Conservation (phyloP, 768 basidiomycete species). For the Psilocybe sp. region DNA sequence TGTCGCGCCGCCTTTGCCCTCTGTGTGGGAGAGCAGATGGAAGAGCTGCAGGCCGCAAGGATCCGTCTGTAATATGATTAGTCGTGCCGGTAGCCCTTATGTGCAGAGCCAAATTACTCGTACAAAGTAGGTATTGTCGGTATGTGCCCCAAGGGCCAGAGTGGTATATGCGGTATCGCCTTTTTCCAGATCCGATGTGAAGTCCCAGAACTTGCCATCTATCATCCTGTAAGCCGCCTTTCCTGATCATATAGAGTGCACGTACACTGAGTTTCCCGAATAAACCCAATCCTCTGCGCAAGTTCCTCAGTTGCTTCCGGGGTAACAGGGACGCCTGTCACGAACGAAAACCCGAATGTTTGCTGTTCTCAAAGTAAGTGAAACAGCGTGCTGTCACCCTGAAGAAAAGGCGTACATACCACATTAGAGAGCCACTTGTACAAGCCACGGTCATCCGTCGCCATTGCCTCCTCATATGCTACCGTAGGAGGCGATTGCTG, state of each 20-base stretch:
- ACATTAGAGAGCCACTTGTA: slow-evolving; percentile 81
- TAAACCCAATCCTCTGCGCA: slow-evolving; percentile 74
- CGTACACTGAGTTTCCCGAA: slow-evolving; percentile 74
- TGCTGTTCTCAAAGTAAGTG: slow-evolving; percentile 45
- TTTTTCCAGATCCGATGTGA: slow-evolving; percentile 85
- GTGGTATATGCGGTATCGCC: slow-evolving; percentile 96
- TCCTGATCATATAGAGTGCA: not conserved
- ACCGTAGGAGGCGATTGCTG: slow-evolving; percentile 72
- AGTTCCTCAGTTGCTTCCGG: slow-evolving; percentile 84
- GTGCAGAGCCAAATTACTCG: slow-evolving; percentile 16
- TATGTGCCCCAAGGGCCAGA: slow-evolving; percentile 82
- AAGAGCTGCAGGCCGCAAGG: slow-evolving; percentile 96
- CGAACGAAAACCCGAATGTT: slow-evolving; percentile 85
- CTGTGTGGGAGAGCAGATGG: slow-evolving; percentile 83
- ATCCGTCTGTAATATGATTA: slow-evolving; percentile 58
- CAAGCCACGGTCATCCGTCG: slow-evolving; percentile 58
- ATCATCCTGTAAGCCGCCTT: not conserved
- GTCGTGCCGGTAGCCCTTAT: not conserved
- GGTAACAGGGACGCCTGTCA: slow-evolving; percentile 76
- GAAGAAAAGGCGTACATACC: slow-evolving; percentile 42
- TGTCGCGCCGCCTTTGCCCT: slow-evolving; percentile 81
- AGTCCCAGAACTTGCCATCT: slow-evolving; percentile 98
- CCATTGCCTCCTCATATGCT: slow-evolving; percentile 72
- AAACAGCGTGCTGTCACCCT: not conserved
- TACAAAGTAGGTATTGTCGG: slow-evolving; percentile 67